phyloP scores from a whole-genome alignment of 176 grass and related monocot species.

The Puya raimondii region DNA sequence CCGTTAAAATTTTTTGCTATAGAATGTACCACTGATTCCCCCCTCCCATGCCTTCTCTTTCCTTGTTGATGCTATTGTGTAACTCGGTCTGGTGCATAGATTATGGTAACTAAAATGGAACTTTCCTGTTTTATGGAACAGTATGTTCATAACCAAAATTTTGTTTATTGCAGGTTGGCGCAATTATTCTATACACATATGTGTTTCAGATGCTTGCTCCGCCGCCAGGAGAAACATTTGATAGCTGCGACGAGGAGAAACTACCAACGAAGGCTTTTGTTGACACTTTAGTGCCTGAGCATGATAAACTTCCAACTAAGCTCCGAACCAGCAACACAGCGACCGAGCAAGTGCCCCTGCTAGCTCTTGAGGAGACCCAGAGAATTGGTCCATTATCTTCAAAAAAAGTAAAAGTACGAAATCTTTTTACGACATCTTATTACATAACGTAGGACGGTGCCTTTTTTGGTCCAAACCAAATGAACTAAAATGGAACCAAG shows the following conservation, averaged over 20 bases:
- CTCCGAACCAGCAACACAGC: conserved; percentile 18
- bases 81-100: too few relatives aligned
- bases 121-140: background rate
- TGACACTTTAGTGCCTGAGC: conserved; percentile 26
- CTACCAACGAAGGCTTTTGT: conserved; percentile 32
- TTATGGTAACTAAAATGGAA: background rate
- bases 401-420: conserved; percentile 16
- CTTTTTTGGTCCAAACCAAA: too few relatives aligned
- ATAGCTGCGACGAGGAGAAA: conserved; percentile 46
- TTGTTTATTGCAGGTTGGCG: conserved; percentile 64
- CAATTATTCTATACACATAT: conserved; percentile 97
- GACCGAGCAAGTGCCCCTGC: conserved; percentile 55
- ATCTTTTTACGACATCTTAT: background rate
- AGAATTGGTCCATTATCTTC: conserved; percentile 7
- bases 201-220: conserved; percentile 99
- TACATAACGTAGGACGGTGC: too few relatives aligned
- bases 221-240: conserved; percentile 71
- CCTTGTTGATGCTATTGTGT: too few relatives aligned
- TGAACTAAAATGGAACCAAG: too few relatives aligned
- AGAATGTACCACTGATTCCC: too few relatives aligned
- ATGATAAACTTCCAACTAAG: conserved; percentile 31
- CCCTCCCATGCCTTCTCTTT: too few relatives aligned
- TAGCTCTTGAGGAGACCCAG: conserved; percentile 22
- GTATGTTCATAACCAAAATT: background rate
- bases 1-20: too few relatives aligned